Conservation (phyloP, 805 yeast species). For the Candida tallmaniae region DNA sequence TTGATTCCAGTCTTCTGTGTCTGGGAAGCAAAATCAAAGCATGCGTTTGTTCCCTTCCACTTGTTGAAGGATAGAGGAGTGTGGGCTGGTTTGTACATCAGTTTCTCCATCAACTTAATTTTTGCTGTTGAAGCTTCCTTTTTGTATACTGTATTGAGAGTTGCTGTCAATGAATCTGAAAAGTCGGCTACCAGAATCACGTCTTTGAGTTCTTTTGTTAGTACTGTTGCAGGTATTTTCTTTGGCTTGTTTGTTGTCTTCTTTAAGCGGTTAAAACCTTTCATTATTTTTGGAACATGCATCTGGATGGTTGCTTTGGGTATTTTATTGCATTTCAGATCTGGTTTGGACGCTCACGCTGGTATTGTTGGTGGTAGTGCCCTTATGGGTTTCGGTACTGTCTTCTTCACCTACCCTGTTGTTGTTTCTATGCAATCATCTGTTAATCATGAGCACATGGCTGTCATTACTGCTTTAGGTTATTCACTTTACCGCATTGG, state of each 20-base stretch:
- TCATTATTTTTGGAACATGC: slow-evolving; percentile 52
- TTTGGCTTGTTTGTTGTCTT: slow-evolving; percentile 51
- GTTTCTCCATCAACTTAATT: slow-evolving; percentile 52
- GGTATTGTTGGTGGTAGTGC: slow-evolving; percentile 65
- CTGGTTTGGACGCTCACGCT: slow-evolving; percentile 32
- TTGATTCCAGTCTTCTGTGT: slow-evolving; percentile 51
- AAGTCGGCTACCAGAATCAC: slow-evolving; percentile 64
- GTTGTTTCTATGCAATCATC: slow-evolving; percentile 57
- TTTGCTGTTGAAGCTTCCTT: slow-evolving; percentile 67
- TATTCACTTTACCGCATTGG: slow-evolving; percentile 59
- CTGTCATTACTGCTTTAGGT: slow-evolving; percentile 53
- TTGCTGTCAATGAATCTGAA: slow-evolving; percentile 56
- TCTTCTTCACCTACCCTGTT: slow-evolving; percentile 61
- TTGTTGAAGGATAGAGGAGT: slow-evolving; percentile 65
- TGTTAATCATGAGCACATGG: slow-evolving; percentile 59
- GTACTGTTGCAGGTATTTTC: slow-evolving; percentile 53
- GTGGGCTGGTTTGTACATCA: slow-evolving; percentile 60
- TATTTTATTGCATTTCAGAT: slow-evolving; percentile 52
- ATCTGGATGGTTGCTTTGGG: slow-evolving; percentile 63
- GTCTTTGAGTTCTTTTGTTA: slow-evolving; percentile 57
- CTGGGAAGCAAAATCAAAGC: slow-evolving; percentile 56
- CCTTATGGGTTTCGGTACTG: slow-evolving; percentile 67
- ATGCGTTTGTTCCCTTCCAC: slow-evolving; percentile 60
- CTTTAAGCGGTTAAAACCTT: slow-evolving; percentile 51
- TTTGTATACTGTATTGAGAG: slow-evolving; percentile 61